Base-by-base conservation (phyloP, 2,329 filamentous ascomycete species). In the Clonostachys rosea region DNA sequence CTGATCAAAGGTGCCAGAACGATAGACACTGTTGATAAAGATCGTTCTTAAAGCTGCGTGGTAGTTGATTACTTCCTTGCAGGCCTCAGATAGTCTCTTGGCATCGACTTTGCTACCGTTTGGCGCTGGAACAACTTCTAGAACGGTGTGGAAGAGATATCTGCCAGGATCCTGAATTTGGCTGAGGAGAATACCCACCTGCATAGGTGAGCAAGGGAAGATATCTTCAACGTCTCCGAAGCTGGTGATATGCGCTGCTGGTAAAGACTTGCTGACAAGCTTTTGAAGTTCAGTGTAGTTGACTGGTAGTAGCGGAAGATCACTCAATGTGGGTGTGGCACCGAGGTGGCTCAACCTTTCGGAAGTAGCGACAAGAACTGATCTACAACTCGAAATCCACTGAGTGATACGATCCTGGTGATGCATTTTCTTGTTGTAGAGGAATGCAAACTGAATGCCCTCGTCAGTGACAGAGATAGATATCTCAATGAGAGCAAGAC, bases 381-480 rank as follows among this genome's bases (percentile, higher is more conserved):
- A 52, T 49, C 9, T 51, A 57, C 36, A 50, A 50, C 47, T 59
- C 56, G 14, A 59, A 56, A 74, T 62, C 72, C 73, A 76, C 14
- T 60, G 52, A 13, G 61, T 54, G 40, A 77, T 71, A 42, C 64
- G 57, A 5, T 66, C 58, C 20, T 68, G 66, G 42, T 72, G 65
- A 11, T 59, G 64, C 33, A 69, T 69, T 34, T 64, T 58, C 14
- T 59, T 58, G 48, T 69, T 71, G 57, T 72, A 74, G 0, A 71
- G 53, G 24, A 76, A 68, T n/a, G 69, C 70, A 50, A 76, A 57
- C 17, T 66, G 66, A 2, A 72, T 68, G 34, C 60, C 61, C 17
- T 69, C 73, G 16, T 70, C 63, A 16, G 73, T 64, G 18, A 75
- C 62, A 43, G 67, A 67, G 13, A 71, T 65, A 6, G 68, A 73